Conservation (phyloP, 345 rosid species). For the Linum usitatissimum region DNA sequence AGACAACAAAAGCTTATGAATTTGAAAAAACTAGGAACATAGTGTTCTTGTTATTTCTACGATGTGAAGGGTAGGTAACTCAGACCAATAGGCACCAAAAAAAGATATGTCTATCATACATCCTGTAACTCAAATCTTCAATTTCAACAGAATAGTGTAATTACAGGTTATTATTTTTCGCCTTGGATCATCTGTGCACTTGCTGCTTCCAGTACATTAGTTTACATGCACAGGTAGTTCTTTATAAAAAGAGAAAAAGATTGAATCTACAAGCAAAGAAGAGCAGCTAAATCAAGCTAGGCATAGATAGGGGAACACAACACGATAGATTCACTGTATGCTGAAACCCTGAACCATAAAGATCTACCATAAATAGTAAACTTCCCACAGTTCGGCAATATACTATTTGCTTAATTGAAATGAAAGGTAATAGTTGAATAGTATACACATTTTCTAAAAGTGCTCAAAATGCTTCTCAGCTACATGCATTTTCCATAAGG, state of each 20-base stretch:
- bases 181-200: neutral
- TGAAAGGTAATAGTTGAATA: neutral
- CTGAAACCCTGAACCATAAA: neutral
- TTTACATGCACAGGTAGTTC: neutral
- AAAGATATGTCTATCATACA: neutral
- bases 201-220: neutral
- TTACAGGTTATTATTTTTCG: neutral
- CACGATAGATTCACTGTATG: neutral
- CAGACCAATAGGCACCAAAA: neutral
- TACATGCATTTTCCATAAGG: neutral
- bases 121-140: neutral
- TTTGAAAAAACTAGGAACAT: neutral
- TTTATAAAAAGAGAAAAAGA: neutral
- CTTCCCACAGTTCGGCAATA: neutral
- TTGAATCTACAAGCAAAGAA: neutral
- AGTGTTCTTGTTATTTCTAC: neutral
- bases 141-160: neutral
- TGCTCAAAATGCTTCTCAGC: neutral
- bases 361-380: neutral
- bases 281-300: neutral
- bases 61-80: too few species aligned
- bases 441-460: too few species aligned
- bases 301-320: neutral
- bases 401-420: neutral
- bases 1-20: too few species aligned